Percentiles rank a stretch among this genome's conserved stretches.
Conservation (phyloP, 2,329 filamentous ascomycete species). For the Parafenestella ontariensis region DNA sequence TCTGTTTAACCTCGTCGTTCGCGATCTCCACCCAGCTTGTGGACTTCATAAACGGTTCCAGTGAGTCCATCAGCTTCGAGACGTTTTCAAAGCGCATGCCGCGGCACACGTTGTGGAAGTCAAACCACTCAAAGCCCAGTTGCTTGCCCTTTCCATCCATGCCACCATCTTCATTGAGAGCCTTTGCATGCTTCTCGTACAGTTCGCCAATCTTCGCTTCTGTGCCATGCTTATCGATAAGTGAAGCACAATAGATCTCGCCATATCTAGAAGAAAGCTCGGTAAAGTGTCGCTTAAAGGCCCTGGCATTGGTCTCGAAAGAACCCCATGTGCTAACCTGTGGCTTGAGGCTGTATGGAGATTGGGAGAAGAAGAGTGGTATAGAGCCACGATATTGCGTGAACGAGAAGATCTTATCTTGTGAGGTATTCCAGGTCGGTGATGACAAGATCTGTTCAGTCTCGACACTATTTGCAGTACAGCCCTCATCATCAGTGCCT, state of each 20-base stretch:
- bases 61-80: slow-evolving; percentile 73
- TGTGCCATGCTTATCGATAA: slow-evolving; percentile 87
- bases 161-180: slow-evolving; percentile 67
- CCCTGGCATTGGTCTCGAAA: slow-evolving; percentile 75
- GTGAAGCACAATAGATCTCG: slow-evolving; percentile 76
- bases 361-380: slow-evolving; percentile 93
- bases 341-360: slow-evolving; percentile 91
- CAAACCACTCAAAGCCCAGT: slow-evolving; percentile 91
- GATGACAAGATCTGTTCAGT: slow-evolving; percentile 91
- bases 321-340: slow-evolving; percentile 84
- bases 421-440: slow-evolving; percentile 66
- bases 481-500: slow-evolving; percentile 88
- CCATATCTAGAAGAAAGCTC: slow-evolving; percentile 75
- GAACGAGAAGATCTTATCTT: slow-evolving; percentile 76
- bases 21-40: slow-evolving; percentile 74
- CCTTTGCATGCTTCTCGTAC: slow-evolving; percentile 73
- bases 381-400: slow-evolving; percentile 90
- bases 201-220: slow-evolving; percentile 80
- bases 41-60: slow-evolving; percentile 71
- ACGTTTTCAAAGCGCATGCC: slow-evolving; percentile 99
- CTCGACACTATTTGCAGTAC: slow-evolving; percentile 89
- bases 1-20: slow-evolving; percentile 50
- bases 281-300: slow-evolving; percentile 81
- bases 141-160: slow-evolving; percentile 56
- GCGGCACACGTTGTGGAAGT: slow-evolving; percentile 90